These are phyloP conservation scores for Magnusiomyces sp. DNA, from an alignment of 1,139 yeast species.

Conservation along the genomic window DNA sequence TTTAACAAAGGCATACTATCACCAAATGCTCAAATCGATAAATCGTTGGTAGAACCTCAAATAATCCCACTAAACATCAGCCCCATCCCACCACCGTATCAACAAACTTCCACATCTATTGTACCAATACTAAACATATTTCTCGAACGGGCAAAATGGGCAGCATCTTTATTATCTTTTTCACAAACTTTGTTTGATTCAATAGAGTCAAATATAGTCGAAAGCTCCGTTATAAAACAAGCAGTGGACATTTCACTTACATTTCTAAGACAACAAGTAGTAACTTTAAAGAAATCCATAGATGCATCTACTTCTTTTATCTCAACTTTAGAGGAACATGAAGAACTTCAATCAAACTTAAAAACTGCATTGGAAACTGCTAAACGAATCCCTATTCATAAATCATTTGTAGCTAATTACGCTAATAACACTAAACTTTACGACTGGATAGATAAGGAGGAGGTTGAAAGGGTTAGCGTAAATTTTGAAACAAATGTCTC, in stretches of 20 bases:
- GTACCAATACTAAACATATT: constrained; percentile 13
- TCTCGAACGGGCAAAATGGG: constrained; percentile 15
- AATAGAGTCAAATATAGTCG: constrained; percentile 12
- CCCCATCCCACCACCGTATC: constrained; percentile 9
- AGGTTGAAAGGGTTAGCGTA: constrained; percentile 14
- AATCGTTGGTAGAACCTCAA: constrained; percentile 7
- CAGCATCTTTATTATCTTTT: constrained; percentile 9
- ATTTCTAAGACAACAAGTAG: constrained; percentile 25
- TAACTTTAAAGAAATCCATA: constrained; percentile 22
- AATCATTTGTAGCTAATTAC: constrained; percentile 12
- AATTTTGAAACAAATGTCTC: constrained; percentile 15
- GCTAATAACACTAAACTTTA: constrained; percentile 14
- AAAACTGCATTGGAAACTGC: constrained; percentile 15
- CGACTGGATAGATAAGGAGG: constrained; percentile 23
- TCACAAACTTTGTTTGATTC: constrained; percentile 9
- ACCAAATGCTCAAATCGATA: constrained; percentile 11
- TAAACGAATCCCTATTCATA: constrained; percentile 12
- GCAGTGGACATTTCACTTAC: constrained; percentile 26
- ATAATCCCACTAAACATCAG: constrained; percentile 6
- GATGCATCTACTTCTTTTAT: constrained; percentile 22
- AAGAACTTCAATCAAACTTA: constrained; percentile 22
- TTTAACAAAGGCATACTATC: constrained; percentile 13
- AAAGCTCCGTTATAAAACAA: constrained; percentile 22
- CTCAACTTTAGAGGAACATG: constrained; percentile 21
- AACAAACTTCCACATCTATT: constrained; percentile 10